A percentile compares a stretch with the other conserved stretches of the same genome.
Conservation (phyloP, 2,329 filamentous ascomycete genomes). For the Epichloe scottii region DNA sequence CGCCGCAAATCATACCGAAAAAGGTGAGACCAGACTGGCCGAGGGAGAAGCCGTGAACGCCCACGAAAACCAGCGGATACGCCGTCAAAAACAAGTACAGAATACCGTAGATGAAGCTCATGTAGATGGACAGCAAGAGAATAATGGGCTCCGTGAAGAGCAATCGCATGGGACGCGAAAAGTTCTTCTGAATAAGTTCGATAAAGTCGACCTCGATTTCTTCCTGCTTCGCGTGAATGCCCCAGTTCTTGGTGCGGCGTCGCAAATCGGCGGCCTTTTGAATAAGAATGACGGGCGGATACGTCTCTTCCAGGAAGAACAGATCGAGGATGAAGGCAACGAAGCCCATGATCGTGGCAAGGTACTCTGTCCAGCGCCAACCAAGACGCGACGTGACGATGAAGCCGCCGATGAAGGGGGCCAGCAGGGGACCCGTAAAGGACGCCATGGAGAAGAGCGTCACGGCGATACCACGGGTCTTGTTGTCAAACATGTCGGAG, state of each 20-base stretch:
- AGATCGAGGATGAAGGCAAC: slow-evolving; percentile 45
- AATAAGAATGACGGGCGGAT: slow-evolving; percentile 53
- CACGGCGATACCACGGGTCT: slow-evolving; percentile 39
- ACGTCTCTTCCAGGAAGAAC: slow-evolving; percentile 55
- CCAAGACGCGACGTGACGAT: slow-evolving; percentile 49
- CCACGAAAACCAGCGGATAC: slow-evolving; percentile 69
- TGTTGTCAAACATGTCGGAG: slow-evolving; percentile 58
- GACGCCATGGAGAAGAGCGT: slow-evolving; percentile 35
- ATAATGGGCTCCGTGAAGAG: slow-evolving; percentile 60
- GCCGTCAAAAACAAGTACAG: slow-evolving; percentile 80
- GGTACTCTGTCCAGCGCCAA: slow-evolving; percentile 64
- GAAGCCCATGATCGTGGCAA: slow-evolving; percentile 50
- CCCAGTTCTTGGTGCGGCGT: slow-evolving; percentile 54
- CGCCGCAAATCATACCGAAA: slow-evolving; percentile 70
- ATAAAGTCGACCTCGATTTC: slow-evolving; percentile 55
- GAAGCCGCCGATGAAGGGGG: slow-evolving; percentile 58
- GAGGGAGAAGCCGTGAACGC: slow-evolving; percentile 54
- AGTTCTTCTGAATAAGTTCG: slow-evolving; percentile 54
- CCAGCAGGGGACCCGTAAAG: slow-evolving; percentile 54
- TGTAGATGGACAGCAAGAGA: slow-evolving; percentile 54
- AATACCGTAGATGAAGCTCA: slow-evolving; percentile 63
- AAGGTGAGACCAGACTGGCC: slow-evolving; percentile 69
- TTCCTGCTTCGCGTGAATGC: slow-evolving; percentile 59
- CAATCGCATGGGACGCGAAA: slow-evolving; percentile 51
- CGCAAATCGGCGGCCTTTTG: slow-evolving; percentile 48